These are phyloP conservation scores for Arxiozyma slooffiae DNA, from an alignment of 1,139 yeast species.

Conservation along the genomic window DNA sequence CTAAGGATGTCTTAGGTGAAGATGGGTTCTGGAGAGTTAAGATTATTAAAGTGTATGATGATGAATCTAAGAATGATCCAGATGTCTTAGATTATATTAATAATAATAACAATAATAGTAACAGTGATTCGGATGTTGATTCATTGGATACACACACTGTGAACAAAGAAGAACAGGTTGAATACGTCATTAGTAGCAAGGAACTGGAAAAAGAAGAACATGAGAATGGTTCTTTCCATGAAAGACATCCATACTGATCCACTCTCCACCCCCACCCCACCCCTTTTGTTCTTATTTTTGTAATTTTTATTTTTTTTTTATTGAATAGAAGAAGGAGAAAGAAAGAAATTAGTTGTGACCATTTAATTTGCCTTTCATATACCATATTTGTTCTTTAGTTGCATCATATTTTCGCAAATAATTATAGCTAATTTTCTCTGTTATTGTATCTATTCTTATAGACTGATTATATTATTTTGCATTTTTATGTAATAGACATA, in stretches of 20 bases:
- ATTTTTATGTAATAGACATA: neutral
- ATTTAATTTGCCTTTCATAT: too few species aligned
- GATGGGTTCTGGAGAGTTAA: slow-evolving; percentile 68
- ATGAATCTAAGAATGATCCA: slow-evolving; percentile 11
- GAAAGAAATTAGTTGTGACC: neutral
- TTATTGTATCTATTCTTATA: too few species aligned
- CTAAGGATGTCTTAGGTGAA: slow-evolving; percentile 52
- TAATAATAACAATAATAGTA: too few species aligned
- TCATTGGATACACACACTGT: slow-evolving; percentile 1
- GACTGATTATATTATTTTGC: neutral
- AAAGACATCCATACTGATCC: neutral
- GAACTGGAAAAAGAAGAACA: neutral
- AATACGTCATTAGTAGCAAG: slow-evolving; percentile 6
- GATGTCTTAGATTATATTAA: slow-evolving; percentile 9
- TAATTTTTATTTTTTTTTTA: too few species aligned
- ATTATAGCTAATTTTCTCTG: neutral
- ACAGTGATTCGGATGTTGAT: neutral
- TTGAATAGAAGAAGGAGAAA: neutral
- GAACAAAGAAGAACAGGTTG: slow-evolving; percentile 3
- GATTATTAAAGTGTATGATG: slow-evolving; percentile 35
- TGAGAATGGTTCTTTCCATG: slow-evolving; percentile 4
- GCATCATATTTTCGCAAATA: neutral
- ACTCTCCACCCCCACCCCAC: too few species aligned
- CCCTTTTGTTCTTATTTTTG: too few species aligned
- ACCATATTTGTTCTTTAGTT: too few species aligned